Evolutionary conservation across 1,139 yeast species (phyloP), one percentile per base, ranked within the genome.

Genomic region (Hyphopichia wangnamkhiaoensis): DNA sequence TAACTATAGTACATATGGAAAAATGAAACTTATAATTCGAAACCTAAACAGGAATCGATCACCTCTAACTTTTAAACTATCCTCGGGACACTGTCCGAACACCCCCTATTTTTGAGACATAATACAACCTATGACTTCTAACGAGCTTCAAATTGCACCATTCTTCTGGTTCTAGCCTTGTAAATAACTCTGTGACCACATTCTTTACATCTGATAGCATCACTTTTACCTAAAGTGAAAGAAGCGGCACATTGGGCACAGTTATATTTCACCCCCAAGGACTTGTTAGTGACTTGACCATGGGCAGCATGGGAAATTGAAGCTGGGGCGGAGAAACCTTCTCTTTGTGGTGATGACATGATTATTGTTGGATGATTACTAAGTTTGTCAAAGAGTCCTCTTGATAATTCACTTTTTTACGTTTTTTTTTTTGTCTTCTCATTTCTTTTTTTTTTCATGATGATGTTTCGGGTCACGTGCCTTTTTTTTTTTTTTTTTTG

Each of bases 141-240:
- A 53, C 79, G 71, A 31, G 79, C 78, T 56, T 71, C 77, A 48
- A 69, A 75, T 58, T 72, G 80, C 49, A 81, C 94, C 95, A 91
- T 89, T 71, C 98, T 81, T 74, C 91, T 86, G 35, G 98, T 91
- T 74, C 98, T 84, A 49, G 96, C 96, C 73, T 93, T 93, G 73
- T 93, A 89, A 50, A 93, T 74, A 47, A 93, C 98, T 69, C 98
- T 84, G 69, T 93, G 98, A 45, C 98, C 98, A 67, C 98, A 93
- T 56, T 91, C 96, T 68, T 91, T 91, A 72, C 98, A 93, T 72
- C 98, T 87, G 49, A 93, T 96, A 38, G 98, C 96, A 64, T 93
- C 98, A 53, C 88, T 89, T 69, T 93, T 89, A 43, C 91, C 84
- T 54, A 93, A 79, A 5, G 95, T 82, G 53, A 91, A 86, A 39